These are phyloP conservation scores for Hypomontagnella monticulosa DNA, from an alignment of 495 filamentous ascomycete genomes.

Conservation along the genomic window DNA sequence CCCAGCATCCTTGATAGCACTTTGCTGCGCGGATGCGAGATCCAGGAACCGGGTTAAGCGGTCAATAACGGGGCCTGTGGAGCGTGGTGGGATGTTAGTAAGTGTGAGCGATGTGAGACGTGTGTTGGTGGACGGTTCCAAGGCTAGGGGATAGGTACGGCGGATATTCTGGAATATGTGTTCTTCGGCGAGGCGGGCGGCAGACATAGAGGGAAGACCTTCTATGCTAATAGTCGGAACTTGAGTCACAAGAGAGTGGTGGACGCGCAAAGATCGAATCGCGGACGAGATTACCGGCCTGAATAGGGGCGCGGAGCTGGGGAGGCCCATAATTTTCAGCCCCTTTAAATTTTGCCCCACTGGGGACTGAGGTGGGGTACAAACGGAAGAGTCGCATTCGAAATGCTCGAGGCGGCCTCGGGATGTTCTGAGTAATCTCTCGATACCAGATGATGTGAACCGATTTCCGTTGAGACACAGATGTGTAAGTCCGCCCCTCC, in stretches of 20 bases:
- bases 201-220: slow-evolving; percentile 34
- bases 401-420: slow-evolving; percentile 54
- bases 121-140: slow-evolving; percentile 58
- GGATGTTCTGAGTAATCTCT: slow-evolving; percentile 45
- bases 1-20: slow-evolving; percentile 39
- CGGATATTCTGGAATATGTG: slow-evolving; percentile 47
- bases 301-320: slow-evolving; percentile 53
- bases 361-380: slow-evolving; percentile 6
- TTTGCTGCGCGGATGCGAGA: slow-evolving; percentile 53
- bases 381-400: slow-evolving; percentile 50
- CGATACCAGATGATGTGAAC: slow-evolving; percentile 45
- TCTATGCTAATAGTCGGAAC: slow-evolving; percentile 45
- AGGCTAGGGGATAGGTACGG: slow-evolving; percentile 52
- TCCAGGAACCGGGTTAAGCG: slow-evolving; percentile 50
- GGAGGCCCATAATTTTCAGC: slow-evolving; percentile 45
- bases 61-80: slow-evolving; percentile 51
- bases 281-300: slow-evolving; percentile 56
- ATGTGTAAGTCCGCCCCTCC: slow-evolving; percentile 51
- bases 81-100: slow-evolving; percentile 53
- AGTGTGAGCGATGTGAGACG: slow-evolving; percentile 53
- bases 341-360: slow-evolving; percentile 5
- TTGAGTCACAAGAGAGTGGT: slow-evolving; percentile 60
- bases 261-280: slow-evolving; percentile 54
- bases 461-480: slow-evolving; percentile 53
- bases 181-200: slow-evolving; percentile 51